Evolutionary conservation across 306 rosid genomes (phyloP), one percentile per base, ranked within the genome.

Genomic region (Dalbergia cochinchinensis): DNA sequence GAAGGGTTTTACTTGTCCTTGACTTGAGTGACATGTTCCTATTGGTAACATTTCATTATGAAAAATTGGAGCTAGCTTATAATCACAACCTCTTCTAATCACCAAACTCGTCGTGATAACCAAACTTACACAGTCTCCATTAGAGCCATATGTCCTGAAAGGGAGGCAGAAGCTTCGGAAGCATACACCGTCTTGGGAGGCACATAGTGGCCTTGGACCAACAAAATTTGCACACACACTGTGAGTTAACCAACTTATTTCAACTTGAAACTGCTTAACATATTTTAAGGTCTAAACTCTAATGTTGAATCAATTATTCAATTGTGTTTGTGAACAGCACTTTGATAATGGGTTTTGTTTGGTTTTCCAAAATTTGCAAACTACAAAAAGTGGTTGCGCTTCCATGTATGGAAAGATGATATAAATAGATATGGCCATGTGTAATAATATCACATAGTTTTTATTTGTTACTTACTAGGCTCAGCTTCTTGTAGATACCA

Each of bases 101-200:
- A 75, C 76, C 67, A 80, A 66, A 85, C 53, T 71, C 82, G 67
- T 81, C 50, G 37, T 69, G 85, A 54, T 82, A 66, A 50, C 73
- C 31, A 67, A 76, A 74, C 54, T 67, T 67, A 4, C 64, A 69
- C 57, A 39, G 54, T 73, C 37, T 82, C 77, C 79, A 65, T 82
- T 78, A 31, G 74, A 81, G 59, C 44, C 44, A 58, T 37, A 44
- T 51, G 35, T 51, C 86, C 85, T 84, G 50, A 81, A 84, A 51
- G 68, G 79, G 83, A 20, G 84, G 88, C 90, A 71, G 20, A 86
- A 85, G 88, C 92, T 86, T 88, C 53, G 89, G 86, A 80, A 77
- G 71, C 81, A 85, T 71, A 83, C 47, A 80, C 84, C 86, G 69
- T 83, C 61, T 71, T 34, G 42, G 83, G 84, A 48, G 84, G 80